Base-by-base conservation (phyloP, 495 filamentous ascomycete species). In the Hyaloscypha bicolor region DNA sequence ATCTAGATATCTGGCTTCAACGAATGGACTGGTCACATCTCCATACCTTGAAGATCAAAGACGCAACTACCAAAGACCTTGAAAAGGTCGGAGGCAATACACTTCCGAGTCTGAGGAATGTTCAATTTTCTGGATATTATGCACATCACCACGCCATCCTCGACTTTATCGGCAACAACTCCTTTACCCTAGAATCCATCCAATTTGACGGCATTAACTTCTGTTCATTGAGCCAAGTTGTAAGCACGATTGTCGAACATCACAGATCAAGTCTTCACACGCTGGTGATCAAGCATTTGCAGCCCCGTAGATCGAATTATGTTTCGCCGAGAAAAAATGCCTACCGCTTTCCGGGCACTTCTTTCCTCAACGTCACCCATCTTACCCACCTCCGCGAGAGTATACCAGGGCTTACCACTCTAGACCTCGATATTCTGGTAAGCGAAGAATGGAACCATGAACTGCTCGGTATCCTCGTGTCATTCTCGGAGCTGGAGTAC, bases 381-480 rank as follows among this genome's bases (percentile, higher is more conserved):
- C 5, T 53, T 14, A 25, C 51, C 16, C 16, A 53, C 4, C 51
- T 53, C 19, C 5, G 16, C 5, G 51, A 19, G 4, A n/a, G 6
- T 19, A n/a, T 19, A 4, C 51, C 16, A 14, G 22, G 22, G 16
- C 51, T 53, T 14, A 19, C 4, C 19, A 53, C 19, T 53, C 51
- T 53, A 4, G 22, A 19, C 6, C 51, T 53, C 19, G 51, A 53
- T 19, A 53, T 53, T 25, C 19, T n/a, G 51, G 22, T 19, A 5
- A 19, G 19, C 4, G 51, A 53, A 53, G 51, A 53, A 53, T 53
- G 51, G 51, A 53, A 53, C 16, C 16, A 53, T 53, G 51, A 53
- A 25, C 6, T 53, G 4, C 51, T 53, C 22, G 51, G 16, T 53
- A 25, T 6, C 16, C 22, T 53, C 19, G 16, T 4, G 6, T n/a